Percentiles rank a stretch among this genome's conserved stretches.
Evolutionary conservation across 352 stramenopile genomes (phyloP).

Genomic region (Phytophthora idaei): DNA sequence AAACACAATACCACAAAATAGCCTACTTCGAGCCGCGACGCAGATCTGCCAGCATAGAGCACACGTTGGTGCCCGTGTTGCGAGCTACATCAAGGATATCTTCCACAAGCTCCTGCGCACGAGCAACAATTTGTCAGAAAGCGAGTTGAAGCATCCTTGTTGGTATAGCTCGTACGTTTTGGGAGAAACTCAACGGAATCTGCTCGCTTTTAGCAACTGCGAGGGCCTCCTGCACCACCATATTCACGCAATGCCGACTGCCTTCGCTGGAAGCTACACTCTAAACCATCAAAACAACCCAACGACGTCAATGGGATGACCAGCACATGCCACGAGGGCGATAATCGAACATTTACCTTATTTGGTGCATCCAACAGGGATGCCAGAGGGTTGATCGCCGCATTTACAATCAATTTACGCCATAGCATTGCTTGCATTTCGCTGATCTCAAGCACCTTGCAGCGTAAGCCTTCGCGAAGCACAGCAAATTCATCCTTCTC

Average conservation of each 20-base stretch:
- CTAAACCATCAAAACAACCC: conserved; percentile 25
- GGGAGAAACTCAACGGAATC: conserved; percentile 47
- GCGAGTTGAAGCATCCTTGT: not conserved
- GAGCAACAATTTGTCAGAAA: conserved; percentile 7
- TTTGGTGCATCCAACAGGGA: conserved; percentile 67
- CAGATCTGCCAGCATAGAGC: conserved; percentile 80
- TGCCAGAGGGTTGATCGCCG: conserved; percentile 76
- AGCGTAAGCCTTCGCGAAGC: conserved; percentile 44
- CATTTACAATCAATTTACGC: conserved; percentile 85
- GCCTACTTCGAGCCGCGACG: conserved; percentile 56
- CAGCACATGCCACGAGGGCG: not conserved
- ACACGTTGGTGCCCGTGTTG: conserved; percentile 67
- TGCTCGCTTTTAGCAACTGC: conserved; percentile 52
- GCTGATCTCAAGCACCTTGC: conserved; percentile 39
- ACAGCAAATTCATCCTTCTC: not conserved
- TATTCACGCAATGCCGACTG: conserved; percentile 49
- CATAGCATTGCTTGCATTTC: conserved; percentile 74
- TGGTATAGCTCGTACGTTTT: conserved; percentile 14
- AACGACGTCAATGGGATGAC: not conserved
- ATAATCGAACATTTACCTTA: conserved; percentile 28
- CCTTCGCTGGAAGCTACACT: conserved; percentile 48
- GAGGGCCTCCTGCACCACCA: conserved; percentile 64
- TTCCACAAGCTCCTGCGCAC: conserved; percentile 55
- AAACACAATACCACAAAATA: not conserved
- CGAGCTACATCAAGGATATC: conserved; percentile 58